Evolutionary conservation across 352 stramenopile species (phyloP).

Genomic region (Globisporangium recalcitrans): DNA sequence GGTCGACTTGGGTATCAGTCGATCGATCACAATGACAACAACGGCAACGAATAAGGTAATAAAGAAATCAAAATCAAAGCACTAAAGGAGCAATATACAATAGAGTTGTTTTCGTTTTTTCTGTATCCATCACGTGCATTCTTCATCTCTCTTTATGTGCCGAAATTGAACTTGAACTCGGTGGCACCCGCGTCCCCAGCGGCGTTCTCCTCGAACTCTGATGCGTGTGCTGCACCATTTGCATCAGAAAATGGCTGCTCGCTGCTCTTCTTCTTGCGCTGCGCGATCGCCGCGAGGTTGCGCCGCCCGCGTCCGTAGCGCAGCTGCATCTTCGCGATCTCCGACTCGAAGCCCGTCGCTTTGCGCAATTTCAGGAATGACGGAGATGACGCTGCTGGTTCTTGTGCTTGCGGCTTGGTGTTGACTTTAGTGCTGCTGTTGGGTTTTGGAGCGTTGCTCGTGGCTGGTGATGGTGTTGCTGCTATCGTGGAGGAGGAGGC

Average conservation of each 20-base stretch:
- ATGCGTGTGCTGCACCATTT: not conserved
- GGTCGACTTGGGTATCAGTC: no score
- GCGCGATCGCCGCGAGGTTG: conserved; percentile 45
- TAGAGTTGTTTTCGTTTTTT: conserved; percentile 2
- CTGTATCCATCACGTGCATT: not conserved
- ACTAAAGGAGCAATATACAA: no score
- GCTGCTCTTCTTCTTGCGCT: conserved; percentile 24
- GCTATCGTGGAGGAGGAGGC: not conserved
- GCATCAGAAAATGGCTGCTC: not conserved
- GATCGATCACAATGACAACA: no score
- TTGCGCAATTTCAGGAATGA: conserved; percentile 60
- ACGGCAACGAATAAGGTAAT: not conserved
- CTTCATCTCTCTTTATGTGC: not conserved
- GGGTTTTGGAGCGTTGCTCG: conserved; percentile 1
- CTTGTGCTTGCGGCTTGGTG: not conserved
- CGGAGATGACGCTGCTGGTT: conserved; percentile 2
- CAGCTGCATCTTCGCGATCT: conserved; percentile 69
- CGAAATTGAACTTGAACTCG: conserved; percentile 15
- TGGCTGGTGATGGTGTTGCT: not conserved
- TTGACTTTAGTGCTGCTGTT: not conserved
- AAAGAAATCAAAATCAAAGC: not conserved
- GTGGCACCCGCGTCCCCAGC: not conserved
- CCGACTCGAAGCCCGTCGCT: conserved; percentile 53
- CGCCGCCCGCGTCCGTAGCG: conserved; percentile 54
- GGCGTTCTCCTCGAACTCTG: not conserved